phyloP scores from a whole-genome alignment of 164 flowering plant genomes.

The Akebia trifoliata region DNA sequence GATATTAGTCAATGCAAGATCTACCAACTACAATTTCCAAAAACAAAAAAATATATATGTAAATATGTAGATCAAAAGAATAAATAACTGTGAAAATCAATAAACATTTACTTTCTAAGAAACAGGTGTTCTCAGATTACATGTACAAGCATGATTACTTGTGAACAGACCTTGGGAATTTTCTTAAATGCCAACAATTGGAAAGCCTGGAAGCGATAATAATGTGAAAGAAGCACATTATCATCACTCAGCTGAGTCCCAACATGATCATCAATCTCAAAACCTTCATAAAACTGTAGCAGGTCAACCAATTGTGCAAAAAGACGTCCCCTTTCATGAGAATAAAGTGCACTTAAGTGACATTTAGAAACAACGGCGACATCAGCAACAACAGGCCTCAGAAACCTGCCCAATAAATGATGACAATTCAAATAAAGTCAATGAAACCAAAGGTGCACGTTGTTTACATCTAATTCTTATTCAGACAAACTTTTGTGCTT shows the following conservation, averaged over 20 bases:
- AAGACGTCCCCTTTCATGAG: conserved; percentile 81
- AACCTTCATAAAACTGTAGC: conserved; percentile 88
- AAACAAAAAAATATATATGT: neutral
- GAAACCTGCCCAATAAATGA: conserved; percentile 40
- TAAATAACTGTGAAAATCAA: neutral
- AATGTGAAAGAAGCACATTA: conserved; percentile 81
- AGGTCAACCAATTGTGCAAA: conserved; percentile 93
- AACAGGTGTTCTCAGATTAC: neutral
- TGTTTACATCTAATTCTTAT: no score
- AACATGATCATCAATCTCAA: conserved; percentile 87
- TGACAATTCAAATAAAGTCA: neutral
- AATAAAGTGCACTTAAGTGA: conserved; percentile 83
- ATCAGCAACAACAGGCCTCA: conserved; percentile 88
- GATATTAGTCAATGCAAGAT: conserved; percentile 80
- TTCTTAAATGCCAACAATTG: conserved; percentile 87
- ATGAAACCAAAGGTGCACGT: neutral
- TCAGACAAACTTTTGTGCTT: no score
- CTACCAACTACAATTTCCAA: conserved; percentile 49
- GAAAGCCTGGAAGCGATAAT: conserved; percentile 77
- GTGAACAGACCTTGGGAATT: conserved; percentile 72
- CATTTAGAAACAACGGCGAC: conserved; percentile 93
- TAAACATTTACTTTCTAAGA: neutral
- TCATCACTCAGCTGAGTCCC: conserved; percentile 90
- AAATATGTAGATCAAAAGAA: neutral
- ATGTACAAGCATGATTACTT: conserved; percentile 1